Evolutionary conservation across 352 stramenopile genomes (phyloP).

Genomic region (Phytophthora ohioensis): DNA sequence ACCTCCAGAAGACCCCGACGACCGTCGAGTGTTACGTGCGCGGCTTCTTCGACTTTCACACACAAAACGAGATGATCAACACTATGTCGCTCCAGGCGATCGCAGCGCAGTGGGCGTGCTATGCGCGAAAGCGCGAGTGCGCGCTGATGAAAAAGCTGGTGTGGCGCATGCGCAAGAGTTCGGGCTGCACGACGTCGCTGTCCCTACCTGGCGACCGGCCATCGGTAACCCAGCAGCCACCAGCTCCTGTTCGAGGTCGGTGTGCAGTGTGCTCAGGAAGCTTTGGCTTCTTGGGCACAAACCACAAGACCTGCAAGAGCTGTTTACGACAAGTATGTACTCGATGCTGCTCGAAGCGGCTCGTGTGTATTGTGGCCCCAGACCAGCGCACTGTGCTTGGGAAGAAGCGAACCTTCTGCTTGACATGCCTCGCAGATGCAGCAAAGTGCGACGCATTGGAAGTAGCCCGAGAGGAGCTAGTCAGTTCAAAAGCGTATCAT

Average conservation of each 20-base stretch:
- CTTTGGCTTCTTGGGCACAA: constrained; percentile 46
- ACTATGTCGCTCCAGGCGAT: constrained; percentile 49
- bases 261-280: constrained; percentile 42
- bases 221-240: constrained; percentile 19
- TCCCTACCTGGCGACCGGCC: constrained; percentile 13
- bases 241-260: constrained; percentile 10
- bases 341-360: constrained; percentile 41
- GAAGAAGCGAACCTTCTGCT: constrained; percentile 46
- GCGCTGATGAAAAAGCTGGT: constrained; percentile 64
- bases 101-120: constrained; percentile 43
- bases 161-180: constrained; percentile 50
- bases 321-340: constrained; percentile 43
- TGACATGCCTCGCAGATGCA: constrained; percentile 39
- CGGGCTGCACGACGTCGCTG: constrained; percentile 23
- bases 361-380: constrained; percentile 41
- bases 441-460: constrained; percentile 42
- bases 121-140: constrained; percentile 44
- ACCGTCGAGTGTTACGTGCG: constrained; percentile 61
- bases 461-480: constrained; percentile 46
- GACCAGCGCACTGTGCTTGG: constrained; percentile 42
- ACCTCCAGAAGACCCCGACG: constrained; percentile 49
- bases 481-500: constrained; percentile 34
- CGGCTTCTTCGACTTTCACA: constrained; percentile 61
- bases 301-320: constrained; percentile 43
- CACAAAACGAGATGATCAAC: constrained; percentile 51